Percentiles rank a stretch among this genome's conserved stretches.
Evolutionary conservation across 2,329 filamentous ascomycete genomes (phyloP).

Genomic region (Xylariaceae sp.): DNA sequence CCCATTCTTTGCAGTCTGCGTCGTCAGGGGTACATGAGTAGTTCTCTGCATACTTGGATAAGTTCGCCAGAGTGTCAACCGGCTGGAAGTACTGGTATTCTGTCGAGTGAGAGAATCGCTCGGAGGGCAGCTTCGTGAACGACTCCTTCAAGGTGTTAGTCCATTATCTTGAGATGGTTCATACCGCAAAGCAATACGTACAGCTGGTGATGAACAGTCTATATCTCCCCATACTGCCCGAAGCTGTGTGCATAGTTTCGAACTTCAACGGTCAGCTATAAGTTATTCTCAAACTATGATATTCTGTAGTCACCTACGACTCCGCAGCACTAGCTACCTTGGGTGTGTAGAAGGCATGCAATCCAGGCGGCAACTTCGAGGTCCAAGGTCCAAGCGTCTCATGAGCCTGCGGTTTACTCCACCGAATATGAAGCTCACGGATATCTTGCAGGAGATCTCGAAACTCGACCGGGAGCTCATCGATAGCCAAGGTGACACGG

Average conservation of each 20-base stretch:
- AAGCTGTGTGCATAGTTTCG: conserved; percentile 31
- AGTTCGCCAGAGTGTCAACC: conserved; percentile 50
- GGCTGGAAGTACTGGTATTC: conserved; percentile 66
- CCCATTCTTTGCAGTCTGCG: conserved; percentile 25
- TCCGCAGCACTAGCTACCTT: conserved; percentile 28
- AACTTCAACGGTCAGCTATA: conserved; percentile 20
- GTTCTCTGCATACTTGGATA: conserved; percentile 47
- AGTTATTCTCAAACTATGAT: background rate
- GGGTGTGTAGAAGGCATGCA: conserved; percentile 76
- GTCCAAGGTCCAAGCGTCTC: conserved; percentile 62
- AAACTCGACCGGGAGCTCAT: conserved; percentile 68
- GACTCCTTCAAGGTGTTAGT: conserved; percentile 49
- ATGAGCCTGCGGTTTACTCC: conserved; percentile 58
- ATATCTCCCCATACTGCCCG: conserved; percentile 32
- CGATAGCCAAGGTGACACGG: conserved; percentile 64
- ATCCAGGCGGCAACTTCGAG: conserved; percentile 69
- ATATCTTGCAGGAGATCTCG: conserved; percentile 56
- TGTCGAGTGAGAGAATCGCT: conserved; percentile 56
- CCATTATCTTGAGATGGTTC: background rate
- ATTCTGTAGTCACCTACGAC: conserved; percentile 10
- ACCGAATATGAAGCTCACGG: conserved; percentile 72
- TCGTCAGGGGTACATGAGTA: conserved; percentile 34
- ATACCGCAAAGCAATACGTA: conserved; percentile 20
- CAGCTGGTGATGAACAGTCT: conserved; percentile 33
- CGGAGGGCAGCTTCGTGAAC: conserved; percentile 54